phyloP scores from a whole-genome alignment of 139 green algal genomes.

The Eudorina sp. region DNA sequence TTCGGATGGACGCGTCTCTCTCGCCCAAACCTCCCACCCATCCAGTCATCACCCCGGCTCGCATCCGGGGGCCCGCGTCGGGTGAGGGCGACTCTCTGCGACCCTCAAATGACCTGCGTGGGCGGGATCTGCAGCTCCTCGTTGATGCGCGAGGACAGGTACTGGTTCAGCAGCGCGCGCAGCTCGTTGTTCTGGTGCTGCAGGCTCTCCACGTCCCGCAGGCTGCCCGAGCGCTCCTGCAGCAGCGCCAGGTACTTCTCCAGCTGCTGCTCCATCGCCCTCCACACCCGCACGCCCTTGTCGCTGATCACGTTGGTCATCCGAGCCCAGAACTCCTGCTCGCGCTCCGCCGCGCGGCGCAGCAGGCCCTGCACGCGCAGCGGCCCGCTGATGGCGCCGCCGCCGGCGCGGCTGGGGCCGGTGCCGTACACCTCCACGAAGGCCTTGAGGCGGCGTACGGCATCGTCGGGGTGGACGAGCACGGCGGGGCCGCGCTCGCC shows the following conservation, averaged over 20 bases:
- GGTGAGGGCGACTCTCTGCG: too few relatives aligned
- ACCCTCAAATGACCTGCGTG: slow-evolving; percentile 66
- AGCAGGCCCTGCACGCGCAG: slow-evolving; percentile 35
- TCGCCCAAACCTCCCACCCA: too few relatives aligned
- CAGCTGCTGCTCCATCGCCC: slow-evolving; percentile 78
- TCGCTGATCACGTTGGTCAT: slow-evolving; percentile 68
- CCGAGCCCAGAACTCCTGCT: slow-evolving; percentile 70
- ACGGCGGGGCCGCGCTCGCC: slow-evolving; percentile 24
- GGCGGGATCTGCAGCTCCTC: slow-evolving; percentile 82
- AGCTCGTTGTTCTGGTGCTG: slow-evolving; percentile 86
- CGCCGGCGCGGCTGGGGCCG: slow-evolving; percentile 48
- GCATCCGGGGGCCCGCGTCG: too few relatives aligned
- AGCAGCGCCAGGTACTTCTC: slow-evolving; percentile 78
- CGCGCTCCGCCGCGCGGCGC: slow-evolving; percentile 54
- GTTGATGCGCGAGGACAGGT: slow-evolving; percentile 79
- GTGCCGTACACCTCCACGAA: slow-evolving; percentile 61
- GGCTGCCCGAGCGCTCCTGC: slow-evolving; percentile 52
- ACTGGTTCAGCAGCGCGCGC: slow-evolving; percentile 83
- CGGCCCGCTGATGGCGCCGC: slow-evolving; percentile 37
- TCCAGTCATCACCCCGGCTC: too few relatives aligned
- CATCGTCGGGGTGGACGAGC: slow-evolving; percentile 78
- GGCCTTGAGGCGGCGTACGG: slow-evolving; percentile 66
- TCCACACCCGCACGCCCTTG: slow-evolving; percentile 76
- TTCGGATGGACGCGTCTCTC: too few relatives aligned
- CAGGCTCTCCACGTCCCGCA: slow-evolving; percentile 70